A percentile compares a stretch with the other conserved stretches of the same genome.
phyloP scores from a whole-genome alignment of 140 eudicot genomes.

The Stevia rebaudiana region DNA sequence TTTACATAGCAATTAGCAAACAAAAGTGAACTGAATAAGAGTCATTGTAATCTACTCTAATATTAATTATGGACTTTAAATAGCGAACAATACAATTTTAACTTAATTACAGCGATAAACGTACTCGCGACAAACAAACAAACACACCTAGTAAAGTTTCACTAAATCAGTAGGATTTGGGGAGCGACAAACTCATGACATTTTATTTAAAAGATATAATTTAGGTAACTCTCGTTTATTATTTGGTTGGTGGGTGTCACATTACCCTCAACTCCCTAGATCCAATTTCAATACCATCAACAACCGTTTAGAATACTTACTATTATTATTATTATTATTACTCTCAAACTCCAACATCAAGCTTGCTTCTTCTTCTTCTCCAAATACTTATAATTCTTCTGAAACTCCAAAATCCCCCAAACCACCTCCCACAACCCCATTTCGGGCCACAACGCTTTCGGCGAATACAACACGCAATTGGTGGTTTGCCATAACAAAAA shows the following conservation, averaged over 20 bases:
- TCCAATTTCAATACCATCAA: neutral
- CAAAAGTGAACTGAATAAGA: too few relatives aligned
- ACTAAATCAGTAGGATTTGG: too few relatives aligned
- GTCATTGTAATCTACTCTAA: neutral
- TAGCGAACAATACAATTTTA: neutral
- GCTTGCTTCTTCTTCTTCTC: constrained; percentile 58
- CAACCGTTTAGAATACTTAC: neutral
- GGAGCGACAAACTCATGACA: too few relatives aligned
- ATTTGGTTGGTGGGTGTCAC: constrained; percentile 12
- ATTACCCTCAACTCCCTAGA: constrained; percentile 1
- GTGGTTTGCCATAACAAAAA: constrained; percentile 61
- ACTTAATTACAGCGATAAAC: neutral
- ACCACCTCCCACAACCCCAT: constrained; percentile 60
- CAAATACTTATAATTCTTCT: constrained; percentile 32
- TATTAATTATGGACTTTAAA: neutral
- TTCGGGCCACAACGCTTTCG: constrained; percentile 66
- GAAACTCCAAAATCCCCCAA: constrained; percentile 52
- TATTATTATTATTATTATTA: neutral
- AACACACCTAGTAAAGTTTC: too few relatives aligned
- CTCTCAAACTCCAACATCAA: neutral
- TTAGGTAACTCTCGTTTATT: neutral
- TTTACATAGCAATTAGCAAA: too few relatives aligned
- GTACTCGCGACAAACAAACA: neutral
- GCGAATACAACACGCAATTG: constrained; percentile 44
- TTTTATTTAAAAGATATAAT: neutral